Evolutionary conservation across 2,329 filamentous ascomycete genomes (phyloP).

Genomic region (Fusarium ramigenum): DNA sequence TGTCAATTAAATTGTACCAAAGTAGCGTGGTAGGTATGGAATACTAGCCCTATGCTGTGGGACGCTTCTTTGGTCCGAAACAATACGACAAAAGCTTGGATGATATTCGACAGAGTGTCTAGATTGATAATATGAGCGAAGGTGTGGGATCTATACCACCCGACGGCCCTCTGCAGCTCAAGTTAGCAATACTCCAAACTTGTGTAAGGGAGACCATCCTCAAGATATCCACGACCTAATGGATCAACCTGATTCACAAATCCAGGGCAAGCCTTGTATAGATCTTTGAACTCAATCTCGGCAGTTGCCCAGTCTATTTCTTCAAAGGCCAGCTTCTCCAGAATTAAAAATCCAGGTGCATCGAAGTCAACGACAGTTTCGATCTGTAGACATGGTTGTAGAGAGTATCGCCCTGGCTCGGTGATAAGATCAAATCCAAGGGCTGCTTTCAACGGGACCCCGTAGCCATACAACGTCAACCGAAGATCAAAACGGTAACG

Average conservation of each 20-base stretch:
- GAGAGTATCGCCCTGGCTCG: neutral
- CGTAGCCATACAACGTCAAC: neutral
- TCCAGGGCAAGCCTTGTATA: neutral
- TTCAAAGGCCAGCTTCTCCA: fast-evolving
- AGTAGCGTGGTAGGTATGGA: no score
- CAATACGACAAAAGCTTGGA: no score
- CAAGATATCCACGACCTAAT: neutral
- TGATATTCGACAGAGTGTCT: no score
- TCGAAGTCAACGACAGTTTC: neutral
- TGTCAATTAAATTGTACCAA: no score
- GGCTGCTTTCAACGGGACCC: neutral
- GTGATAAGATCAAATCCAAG: neutral
- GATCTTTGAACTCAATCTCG: neutral
- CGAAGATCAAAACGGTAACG: neutral
- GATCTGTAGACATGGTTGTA: conserved; percentile 1
- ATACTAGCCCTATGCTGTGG: no score
- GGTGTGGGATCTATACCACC: no score
- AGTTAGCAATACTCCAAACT: neutral
- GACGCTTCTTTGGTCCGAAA: no score
- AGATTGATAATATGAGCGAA: no score
- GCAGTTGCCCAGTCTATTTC: neutral
- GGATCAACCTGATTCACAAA: neutral
- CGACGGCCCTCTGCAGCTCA: neutral
- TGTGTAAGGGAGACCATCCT: neutral
- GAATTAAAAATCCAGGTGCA: neutral